Evolutionary conservation across 768 basidiomycete species (phyloP).

Genomic region (Pholiota microspora): DNA sequence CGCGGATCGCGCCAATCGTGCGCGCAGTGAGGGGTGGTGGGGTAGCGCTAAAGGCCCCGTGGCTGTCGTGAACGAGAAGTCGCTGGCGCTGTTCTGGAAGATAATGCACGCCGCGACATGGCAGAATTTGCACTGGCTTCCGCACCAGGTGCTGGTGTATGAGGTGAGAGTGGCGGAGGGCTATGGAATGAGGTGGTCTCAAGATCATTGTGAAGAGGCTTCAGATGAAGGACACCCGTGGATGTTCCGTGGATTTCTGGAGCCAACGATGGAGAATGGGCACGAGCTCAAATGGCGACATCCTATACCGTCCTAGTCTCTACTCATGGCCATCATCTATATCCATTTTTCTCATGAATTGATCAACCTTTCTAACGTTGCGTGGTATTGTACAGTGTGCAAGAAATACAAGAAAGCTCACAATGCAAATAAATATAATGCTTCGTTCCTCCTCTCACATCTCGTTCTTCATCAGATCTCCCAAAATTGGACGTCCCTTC

Average conservation of each 20-base stretch:
- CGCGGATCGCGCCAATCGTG: conserved; percentile 8
- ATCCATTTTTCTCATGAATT: no score
- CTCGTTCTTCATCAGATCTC: conserved; percentile 53
- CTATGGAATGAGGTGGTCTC: conserved; percentile 70
- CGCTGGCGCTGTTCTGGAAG: conserved; percentile 49
- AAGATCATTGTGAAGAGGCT: conserved; percentile 35
- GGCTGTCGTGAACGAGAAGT: conserved; percentile 47
- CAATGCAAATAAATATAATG: not conserved
- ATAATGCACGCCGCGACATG: conserved; percentile 53
- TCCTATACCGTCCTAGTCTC: conserved; percentile 2
- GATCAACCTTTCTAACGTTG: not conserved
- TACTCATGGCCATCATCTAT: not conserved
- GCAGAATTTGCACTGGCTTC: conserved; percentile 67
- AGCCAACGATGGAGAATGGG: conserved; percentile 68
- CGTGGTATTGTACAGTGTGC: not conserved
- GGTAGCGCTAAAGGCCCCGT: conserved; percentile 47
- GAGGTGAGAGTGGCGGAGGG: conserved; percentile 58
- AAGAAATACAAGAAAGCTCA: not conserved
- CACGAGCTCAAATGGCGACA: conserved; percentile 64
- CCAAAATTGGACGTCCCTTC: conserved; percentile 56
- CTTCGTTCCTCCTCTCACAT: not conserved
- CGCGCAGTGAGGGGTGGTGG: conserved; percentile 27
- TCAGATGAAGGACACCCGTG: conserved; percentile 31
- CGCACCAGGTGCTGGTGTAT: conserved; percentile 60
- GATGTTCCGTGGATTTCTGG: conserved; percentile 64